Conservation (phyloP, 2,329 filamentous ascomycete genomes). For the Xenosphaeropsis pyriputrescens region DNA sequence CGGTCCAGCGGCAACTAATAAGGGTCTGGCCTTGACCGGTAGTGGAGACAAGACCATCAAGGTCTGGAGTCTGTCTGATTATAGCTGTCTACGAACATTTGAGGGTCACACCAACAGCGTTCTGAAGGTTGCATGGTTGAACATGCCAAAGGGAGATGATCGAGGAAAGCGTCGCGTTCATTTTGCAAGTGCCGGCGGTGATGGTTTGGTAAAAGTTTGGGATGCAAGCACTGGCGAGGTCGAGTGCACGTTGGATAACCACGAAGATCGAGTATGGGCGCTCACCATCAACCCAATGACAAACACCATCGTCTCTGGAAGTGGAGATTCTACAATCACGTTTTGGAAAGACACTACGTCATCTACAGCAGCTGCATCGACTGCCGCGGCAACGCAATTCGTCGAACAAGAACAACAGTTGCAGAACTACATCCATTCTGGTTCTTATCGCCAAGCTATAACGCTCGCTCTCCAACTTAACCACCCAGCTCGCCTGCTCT, state of each 20-base stretch:
- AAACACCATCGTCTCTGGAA: slow-evolving; percentile 74
- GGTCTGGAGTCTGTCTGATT: slow-evolving; percentile 86
- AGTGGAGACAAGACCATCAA: slow-evolving; percentile 95
- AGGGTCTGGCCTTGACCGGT: slow-evolving; percentile 76
- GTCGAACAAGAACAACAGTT: slow-evolving; percentile 92
- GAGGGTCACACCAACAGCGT: slow-evolving; percentile 96
- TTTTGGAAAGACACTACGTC: slow-evolving; percentile 92
- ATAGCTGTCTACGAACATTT: slow-evolving; percentile 83
- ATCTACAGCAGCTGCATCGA: slow-evolving; percentile 60
- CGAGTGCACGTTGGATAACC: slow-evolving; percentile 87
- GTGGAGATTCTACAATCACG: slow-evolving; percentile 81
- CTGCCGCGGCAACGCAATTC: slow-evolving; percentile 59
- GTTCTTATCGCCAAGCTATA: slow-evolving; percentile 86
- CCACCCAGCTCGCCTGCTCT: slow-evolving; percentile 76
- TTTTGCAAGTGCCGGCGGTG: slow-evolving; percentile 78
- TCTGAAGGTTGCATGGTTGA: slow-evolving; percentile 83
- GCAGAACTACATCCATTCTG: slow-evolving; percentile 79
- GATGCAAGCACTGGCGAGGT: slow-evolving; percentile 73
- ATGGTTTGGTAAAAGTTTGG: slow-evolving; percentile 95
- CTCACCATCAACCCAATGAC: slow-evolving; percentile 55
- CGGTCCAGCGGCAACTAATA: slow-evolving; percentile 53
- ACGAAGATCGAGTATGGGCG: slow-evolving; percentile 92
- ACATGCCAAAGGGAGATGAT: slow-evolving; percentile 29
- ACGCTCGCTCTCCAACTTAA: slow-evolving; percentile 85
- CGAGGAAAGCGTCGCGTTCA: slow-evolving; percentile 46